A percentile compares a stretch with the other conserved stretches of the same genome.
Conservation (phyloP, 2,329 filamentous ascomycete genomes). For the Albophoma yamanashiensis region DNA sequence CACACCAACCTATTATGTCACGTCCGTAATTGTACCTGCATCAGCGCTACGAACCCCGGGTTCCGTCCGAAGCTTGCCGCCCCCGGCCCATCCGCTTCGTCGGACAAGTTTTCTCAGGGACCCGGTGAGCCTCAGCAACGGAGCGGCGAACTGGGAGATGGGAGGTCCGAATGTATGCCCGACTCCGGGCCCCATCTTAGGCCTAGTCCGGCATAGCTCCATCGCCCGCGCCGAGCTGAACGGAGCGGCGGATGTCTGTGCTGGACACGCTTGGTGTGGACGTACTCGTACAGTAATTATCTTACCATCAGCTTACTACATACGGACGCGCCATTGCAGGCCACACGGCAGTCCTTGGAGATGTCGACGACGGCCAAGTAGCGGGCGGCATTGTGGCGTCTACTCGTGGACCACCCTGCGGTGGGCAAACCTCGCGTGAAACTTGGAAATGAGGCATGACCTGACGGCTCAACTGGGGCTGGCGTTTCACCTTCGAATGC, state of each 20-base stretch:
- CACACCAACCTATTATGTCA: background rate
- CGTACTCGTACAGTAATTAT: background rate
- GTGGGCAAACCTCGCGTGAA: background rate
- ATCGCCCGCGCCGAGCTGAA: background rate
- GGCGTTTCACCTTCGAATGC: background rate
- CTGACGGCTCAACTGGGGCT: background rate
- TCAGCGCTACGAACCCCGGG: background rate
- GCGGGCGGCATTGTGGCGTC: background rate
- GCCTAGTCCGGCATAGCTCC: background rate
- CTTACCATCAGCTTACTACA: background rate
- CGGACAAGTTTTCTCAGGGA: background rate
- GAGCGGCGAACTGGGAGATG: background rate
- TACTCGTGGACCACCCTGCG: background rate
- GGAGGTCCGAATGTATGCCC: background rate
- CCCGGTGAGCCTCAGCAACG: background rate
- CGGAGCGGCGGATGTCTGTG: background rate
- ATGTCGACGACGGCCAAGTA: background rate
- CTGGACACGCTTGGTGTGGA: background rate
- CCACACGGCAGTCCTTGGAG: background rate
- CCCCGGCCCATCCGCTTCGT: background rate
- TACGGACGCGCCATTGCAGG: background rate
- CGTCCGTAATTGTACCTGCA: background rate
- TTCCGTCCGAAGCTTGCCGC: background rate
- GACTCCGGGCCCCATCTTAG: background rate
- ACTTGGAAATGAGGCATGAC: background rate